These are phyloP conservation scores for Farysia itapuensis DNA, from an alignment of 1,284 basidiomycete species.

Conservation along the genomic window DNA sequence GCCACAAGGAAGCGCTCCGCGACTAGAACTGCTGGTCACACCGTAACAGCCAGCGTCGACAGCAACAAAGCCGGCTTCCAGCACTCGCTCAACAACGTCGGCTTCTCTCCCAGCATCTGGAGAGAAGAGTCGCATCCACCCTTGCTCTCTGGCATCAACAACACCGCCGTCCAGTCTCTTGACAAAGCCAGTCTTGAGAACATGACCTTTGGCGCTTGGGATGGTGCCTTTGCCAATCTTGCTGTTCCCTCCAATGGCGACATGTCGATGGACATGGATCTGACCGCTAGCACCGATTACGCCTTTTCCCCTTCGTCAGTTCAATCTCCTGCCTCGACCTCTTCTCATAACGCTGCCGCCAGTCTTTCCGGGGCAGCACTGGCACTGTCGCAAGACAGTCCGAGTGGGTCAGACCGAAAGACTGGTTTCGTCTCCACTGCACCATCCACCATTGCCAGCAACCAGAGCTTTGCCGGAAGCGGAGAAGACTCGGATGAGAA, in stretches of 20 bases:
- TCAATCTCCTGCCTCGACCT: slow-evolving; percentile 32
- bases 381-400: slow-evolving; percentile 24
- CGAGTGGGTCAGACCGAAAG: slow-evolving; percentile 31
- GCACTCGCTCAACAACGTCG: not conserved
- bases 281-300: slow-evolving; percentile 29
- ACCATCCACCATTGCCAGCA: slow-evolving; percentile 7
- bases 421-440: slow-evolving; percentile 11
- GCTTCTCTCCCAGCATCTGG: slow-evolving; percentile 31
- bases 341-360: slow-evolving; percentile 23
- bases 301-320: slow-evolving; percentile 29
- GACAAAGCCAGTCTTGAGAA: slow-evolving; percentile 9
- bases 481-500: slow-evolving; percentile 35
- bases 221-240: slow-evolving; percentile 17
- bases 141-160: slow-evolving; percentile 1
- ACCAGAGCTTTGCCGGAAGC: slow-evolving; percentile 16
- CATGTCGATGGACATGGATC: slow-evolving; percentile 38
- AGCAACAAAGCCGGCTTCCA: not conserved
- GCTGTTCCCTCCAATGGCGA: slow-evolving; percentile 16
- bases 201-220: slow-evolving; percentile 33
- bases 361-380: slow-evolving; percentile 19
- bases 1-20: not conserved
- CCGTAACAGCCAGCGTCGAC: not conserved
- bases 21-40: not conserved
- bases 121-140: slow-evolving; percentile 8
- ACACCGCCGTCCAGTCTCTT: not conserved